A percentile compares a stretch with the other conserved stretches of the same genome.
Evolutionary conservation across 2,329 filamentous ascomycete genomes (phyloP).

Genomic region (Neoascochyta sp.): DNA sequence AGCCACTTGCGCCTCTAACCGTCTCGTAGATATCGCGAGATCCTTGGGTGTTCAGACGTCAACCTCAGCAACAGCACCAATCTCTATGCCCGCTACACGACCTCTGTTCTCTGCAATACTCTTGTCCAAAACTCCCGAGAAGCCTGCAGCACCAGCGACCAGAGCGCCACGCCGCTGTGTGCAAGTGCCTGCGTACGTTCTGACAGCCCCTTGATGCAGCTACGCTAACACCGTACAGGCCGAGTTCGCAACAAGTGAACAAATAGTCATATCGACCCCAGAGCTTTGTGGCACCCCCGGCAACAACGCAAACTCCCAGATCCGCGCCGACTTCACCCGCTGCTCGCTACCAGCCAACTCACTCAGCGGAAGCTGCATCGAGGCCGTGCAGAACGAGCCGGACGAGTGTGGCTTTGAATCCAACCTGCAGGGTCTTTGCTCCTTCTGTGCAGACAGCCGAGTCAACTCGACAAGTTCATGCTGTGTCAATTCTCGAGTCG

Average conservation of each 20-base stretch:
- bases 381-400: slow-evolving; percentile 74
- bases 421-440: slow-evolving; percentile 72
- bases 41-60: slow-evolving; percentile 76
- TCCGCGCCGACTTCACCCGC: slow-evolving; percentile 87
- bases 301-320: slow-evolving; percentile 66
- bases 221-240: slow-evolving; percentile 52
- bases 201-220: slow-evolving; percentile 13
- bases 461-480: slow-evolving; percentile 93
- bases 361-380: slow-evolving; percentile 70
- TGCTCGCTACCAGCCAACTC: slow-evolving; percentile 81
- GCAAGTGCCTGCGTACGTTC: slow-evolving; percentile 77
- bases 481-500: slow-evolving; percentile 78
- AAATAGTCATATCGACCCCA: slow-evolving; percentile 72
- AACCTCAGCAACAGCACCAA: slow-evolving; percentile 73
- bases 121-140: slow-evolving; percentile 84
- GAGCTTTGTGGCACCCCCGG: slow-evolving; percentile 67
- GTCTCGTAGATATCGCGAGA: slow-evolving; percentile 66
- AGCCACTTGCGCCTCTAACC: slow-evolving; percentile 30
- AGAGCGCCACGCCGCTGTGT: slow-evolving; percentile 71
- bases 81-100: slow-evolving; percentile 91
- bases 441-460: slow-evolving; percentile 78
- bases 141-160: slow-evolving; percentile 62
- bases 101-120: slow-evolving; percentile 85
- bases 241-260: slow-evolving; percentile 82
- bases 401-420: slow-evolving; percentile 80